Percentiles rank a stretch among this genome's conserved stretches.
Conservation (phyloP, 176 grass and related monocot species). For the Pharus latifolius region DNA sequence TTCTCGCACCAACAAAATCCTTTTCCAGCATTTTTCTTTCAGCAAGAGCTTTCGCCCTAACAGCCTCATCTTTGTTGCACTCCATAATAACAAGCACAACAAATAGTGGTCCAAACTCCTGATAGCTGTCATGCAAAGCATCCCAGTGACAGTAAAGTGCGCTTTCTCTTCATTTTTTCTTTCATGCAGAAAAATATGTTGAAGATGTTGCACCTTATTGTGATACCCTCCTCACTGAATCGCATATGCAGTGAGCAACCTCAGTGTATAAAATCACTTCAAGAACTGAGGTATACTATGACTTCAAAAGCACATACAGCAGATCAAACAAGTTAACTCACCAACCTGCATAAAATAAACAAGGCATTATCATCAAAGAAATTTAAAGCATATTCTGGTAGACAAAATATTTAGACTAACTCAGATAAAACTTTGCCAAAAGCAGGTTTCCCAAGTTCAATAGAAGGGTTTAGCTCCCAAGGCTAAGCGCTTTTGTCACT, state of each 20-base stretch:
- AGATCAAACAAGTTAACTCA: neutral
- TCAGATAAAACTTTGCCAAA: too few relatives aligned
- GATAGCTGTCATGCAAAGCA: neutral
- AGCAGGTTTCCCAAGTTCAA: too few relatives aligned
- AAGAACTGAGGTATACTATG: neutral
- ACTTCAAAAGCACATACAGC: neutral
- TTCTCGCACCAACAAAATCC: constrained; percentile 63
- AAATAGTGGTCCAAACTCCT: neutral
- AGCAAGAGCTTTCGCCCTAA: constrained; percentile 57
- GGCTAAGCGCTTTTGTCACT: neutral
- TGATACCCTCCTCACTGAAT: neutral
- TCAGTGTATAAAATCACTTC: neutral
- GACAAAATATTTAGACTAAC: neutral
- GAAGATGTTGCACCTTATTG: neutral
- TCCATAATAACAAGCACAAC: constrained; percentile 45
- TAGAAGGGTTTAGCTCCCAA: too few relatives aligned
- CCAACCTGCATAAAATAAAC: constrained; percentile 15
- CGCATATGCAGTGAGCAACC: neutral
- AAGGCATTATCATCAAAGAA: neutral
- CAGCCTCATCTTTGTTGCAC: constrained; percentile 87
- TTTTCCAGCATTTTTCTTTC: constrained; percentile 61
- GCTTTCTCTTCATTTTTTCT: neutral
- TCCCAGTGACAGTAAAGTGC: neutral
- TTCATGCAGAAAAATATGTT: neutral
- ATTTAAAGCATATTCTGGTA: neutral